Conservation (phyloP, 768 basidiomycete genomes). For the Paxillus rubicundulus region DNA sequence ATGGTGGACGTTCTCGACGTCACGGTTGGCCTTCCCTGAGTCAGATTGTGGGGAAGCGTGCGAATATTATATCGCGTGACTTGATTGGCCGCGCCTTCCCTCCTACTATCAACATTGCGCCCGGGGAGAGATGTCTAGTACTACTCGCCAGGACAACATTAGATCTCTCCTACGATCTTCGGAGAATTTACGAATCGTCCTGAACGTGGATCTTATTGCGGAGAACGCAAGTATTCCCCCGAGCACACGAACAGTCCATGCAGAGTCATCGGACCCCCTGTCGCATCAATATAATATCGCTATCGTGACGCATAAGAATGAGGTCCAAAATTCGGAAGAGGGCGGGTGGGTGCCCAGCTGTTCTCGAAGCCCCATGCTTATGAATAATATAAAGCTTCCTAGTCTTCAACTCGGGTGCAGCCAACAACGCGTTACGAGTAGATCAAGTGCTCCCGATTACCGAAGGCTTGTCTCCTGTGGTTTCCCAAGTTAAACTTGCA, state of each 20-base stretch:
- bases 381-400: constrained; percentile 14
- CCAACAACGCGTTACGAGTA: neutral
- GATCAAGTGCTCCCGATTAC: constrained; percentile 47
- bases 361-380: constrained; percentile 3
- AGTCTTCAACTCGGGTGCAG: constrained; percentile 7
- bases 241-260: neutral
- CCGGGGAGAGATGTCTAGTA: constrained; percentile 1
- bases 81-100: too few species aligned
- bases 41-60: constrained; percentile 30
- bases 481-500: constrained; percentile 50
- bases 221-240: constrained; percentile 3
- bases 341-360: constrained; percentile 44
- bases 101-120: too few species aligned
- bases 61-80: constrained; percentile 9
- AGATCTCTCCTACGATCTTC: constrained; percentile 36
- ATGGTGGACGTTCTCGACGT: neutral
- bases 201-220: constrained; percentile 37
- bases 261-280: neutral
- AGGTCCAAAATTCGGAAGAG: constrained; percentile 45
- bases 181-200: constrained; percentile 43
- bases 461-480: constrained; percentile 49
- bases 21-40: neutral
- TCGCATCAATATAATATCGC: constrained; percentile 32
- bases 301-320: constrained; percentile 48
- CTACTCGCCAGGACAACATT: constrained; percentile 14